Base-by-base conservation (phyloP, 2,329 filamentous ascomycete genomes). In the Fulvia fulva region DNA sequence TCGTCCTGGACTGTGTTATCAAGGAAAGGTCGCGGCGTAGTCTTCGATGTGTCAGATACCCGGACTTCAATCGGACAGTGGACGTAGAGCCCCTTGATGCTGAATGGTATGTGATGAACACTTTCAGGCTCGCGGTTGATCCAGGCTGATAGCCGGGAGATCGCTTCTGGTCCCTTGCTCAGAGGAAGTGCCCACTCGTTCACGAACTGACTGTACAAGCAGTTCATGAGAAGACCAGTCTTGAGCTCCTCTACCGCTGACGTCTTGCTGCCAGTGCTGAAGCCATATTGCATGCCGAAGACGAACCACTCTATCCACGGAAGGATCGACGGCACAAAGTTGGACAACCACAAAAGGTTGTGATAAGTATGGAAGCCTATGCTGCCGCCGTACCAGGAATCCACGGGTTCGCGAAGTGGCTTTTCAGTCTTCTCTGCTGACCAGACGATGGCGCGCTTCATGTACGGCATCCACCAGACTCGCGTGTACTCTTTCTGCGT, bases 391-490 rank as follows among this genome's bases (percentile, higher is more conserved):
- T 96, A 96, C 77, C 90, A 97, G 68, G 83, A 89, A 55, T 77
- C 79, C 1, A 82, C 82, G 1, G 89, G 86, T 6, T 83, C 76
- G 16, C 77, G 76, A 43, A 81, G 76, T 0, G 85, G 78, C 57
- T 87, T 83, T 8, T 84, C 78, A 0, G 90, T 91, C 72, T 89
- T 88, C 50, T 91, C 83, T n/a, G 91, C 94, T 43, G 85, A 84
- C 94, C 94, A 99, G 47, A 95, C 83, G 50, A 97, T 89, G 0
- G 90, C 91, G 47, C 90, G 84, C 56, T 90, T 85, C 71, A 89
- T 91, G 76, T 97, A 96, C 0, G 94, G 94, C 71, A 96, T 87
- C 94, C 94, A 99, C 93, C 94, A 99, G 26, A 97, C 91, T 26
- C 94, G 84, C 25, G 95, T 90, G 70, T 93, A 99, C 74, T 97